Conservation (phyloP, 768 basidiomycete species). For the Cyclocybe cylindracea region DNA sequence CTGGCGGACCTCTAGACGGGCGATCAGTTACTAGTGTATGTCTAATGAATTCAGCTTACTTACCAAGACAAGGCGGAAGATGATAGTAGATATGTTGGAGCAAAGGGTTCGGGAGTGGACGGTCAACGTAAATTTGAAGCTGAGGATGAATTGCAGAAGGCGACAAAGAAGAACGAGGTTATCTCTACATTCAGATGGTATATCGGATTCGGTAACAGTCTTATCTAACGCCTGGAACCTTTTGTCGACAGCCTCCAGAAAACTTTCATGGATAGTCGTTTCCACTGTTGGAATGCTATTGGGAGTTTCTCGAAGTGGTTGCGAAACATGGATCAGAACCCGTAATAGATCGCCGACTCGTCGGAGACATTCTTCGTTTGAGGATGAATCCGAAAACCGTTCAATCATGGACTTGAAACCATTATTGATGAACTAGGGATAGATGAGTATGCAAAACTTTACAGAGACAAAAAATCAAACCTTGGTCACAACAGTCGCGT, state of each 20-base stretch:
- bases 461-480: slow-evolving; percentile 32
- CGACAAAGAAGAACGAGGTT: slow-evolving; percentile 60
- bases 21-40: neutral
- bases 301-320: slow-evolving; percentile 55
- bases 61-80: slow-evolving; percentile 58
- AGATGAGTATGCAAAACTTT: slow-evolving; percentile 1
- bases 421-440: slow-evolving; percentile 70
- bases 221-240: slow-evolving; percentile 45
- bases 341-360: slow-evolving; percentile 70
- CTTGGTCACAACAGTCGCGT: slow-evolving; percentile 66
- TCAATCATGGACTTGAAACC: slow-evolving; percentile 68
- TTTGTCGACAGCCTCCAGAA: slow-evolving; percentile 49
- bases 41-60: slow-evolving; percentile 22
- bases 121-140: slow-evolving; percentile 63
- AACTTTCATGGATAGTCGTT: slow-evolving; percentile 53
- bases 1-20: slow-evolving; percentile 51
- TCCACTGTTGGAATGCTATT: slow-evolving; percentile 52
- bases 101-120: slow-evolving; percentile 46
- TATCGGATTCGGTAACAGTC: slow-evolving; percentile 26
- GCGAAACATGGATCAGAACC: slow-evolving; percentile 66
- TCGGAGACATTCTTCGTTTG: slow-evolving; percentile 38
- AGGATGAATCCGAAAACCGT: slow-evolving; percentile 39
- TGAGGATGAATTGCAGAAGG: slow-evolving; percentile 71
- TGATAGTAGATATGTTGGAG: slow-evolving; percentile 35
- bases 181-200: slow-evolving; percentile 27